Evolutionary conservation across 2,329 filamentous ascomycete genomes (phyloP).

Genomic region (Diaporthe citriasiana): DNA sequence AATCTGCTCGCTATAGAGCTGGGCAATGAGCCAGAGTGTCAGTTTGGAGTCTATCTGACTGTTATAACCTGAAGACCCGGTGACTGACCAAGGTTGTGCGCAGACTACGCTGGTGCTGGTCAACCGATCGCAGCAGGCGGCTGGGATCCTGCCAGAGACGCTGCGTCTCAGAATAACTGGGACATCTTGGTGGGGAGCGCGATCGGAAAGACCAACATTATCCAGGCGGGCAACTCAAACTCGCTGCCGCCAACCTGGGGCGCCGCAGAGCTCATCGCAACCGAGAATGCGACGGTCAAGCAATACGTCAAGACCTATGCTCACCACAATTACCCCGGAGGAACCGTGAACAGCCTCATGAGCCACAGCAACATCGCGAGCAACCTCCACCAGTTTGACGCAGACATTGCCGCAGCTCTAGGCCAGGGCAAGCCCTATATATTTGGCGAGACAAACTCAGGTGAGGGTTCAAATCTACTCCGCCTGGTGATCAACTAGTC

Average conservation of each 20-base stretch:
- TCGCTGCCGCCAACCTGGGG: constrained; percentile 54
- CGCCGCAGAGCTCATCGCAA: constrained; percentile 55
- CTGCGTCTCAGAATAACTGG: constrained; percentile 57
- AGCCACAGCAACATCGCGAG: constrained; percentile 57
- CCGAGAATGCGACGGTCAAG: constrained; percentile 53
- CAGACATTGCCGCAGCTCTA: constrained; percentile 57
- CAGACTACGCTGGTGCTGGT: constrained; percentile 53
- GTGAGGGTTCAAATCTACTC: constrained; percentile 46
- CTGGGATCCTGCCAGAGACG: constrained; percentile 55
- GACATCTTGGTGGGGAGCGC: constrained; percentile 53
- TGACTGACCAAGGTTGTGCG: not conserved
- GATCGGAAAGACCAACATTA: constrained; percentile 52
- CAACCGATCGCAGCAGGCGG: constrained; percentile 56
- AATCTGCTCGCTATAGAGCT: constrained; percentile 69
- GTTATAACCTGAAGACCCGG: not conserved
- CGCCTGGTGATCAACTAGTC: not conserved
- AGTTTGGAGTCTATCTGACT: constrained; percentile 41
- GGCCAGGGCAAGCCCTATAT: constrained; percentile 59
- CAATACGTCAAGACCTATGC: constrained; percentile 59
- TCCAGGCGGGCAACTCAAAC: constrained; percentile 59
- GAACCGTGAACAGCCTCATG: constrained; percentile 59
- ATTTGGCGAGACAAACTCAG: constrained; percentile 65
- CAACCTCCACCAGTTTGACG: constrained; percentile 56
- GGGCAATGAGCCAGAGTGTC: constrained; percentile 71
- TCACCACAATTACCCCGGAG: constrained; percentile 65